Evolutionary conservation across 2,329 filamentous ascomycete genomes (phyloP), one percentile per base, ranked within the genome.

Genomic region (Claviceps citrina): DNA sequence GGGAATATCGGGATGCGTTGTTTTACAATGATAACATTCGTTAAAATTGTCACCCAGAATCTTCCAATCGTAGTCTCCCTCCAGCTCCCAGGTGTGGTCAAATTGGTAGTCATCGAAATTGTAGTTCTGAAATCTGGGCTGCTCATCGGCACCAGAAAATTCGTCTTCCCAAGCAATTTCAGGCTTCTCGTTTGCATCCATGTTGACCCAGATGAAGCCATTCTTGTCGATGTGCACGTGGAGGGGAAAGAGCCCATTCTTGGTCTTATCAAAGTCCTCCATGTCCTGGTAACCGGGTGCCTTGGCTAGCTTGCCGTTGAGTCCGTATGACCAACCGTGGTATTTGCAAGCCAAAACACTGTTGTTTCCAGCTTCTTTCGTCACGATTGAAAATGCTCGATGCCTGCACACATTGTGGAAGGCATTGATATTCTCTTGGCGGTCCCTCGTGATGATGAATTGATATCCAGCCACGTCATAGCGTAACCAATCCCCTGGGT

Each of bases 331-430:
- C 73, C 74, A 78, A 31, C 72, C 73, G 49, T 78, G 73, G 48
- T 78, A 78, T 43, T 68, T 68, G 60, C 74, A 78, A 0, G 67
- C 62, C 28, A 78, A 63, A 27, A 77, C 65, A 46, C 57, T 63
- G 36, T 64, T 64, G 31, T 62, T 63, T 3, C 74, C 74, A 8
- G 63, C 55, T 3, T 68, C 62, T 32, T 65, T 62, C 4, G 60
- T 63, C 7, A 75, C 70, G 7, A 78, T 65, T 0, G 72, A 70
- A 49, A 70, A 78, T 18, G 74, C 74, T 6, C 74, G 63, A 52
- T 78, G 74, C 2, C 74, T 60, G 55, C 75, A 78, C 27, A 77
- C 62, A 49, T 78, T 78, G 57, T 78, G 74, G 52, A 78, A 77
- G 13, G 65, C 73, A 42, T 72, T 68, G 54, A 76, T 66, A 5